These are phyloP conservation scores for Daedalea quercina DNA, from an alignment of 768 basidiomycete genomes.

Conservation along the genomic window DNA sequence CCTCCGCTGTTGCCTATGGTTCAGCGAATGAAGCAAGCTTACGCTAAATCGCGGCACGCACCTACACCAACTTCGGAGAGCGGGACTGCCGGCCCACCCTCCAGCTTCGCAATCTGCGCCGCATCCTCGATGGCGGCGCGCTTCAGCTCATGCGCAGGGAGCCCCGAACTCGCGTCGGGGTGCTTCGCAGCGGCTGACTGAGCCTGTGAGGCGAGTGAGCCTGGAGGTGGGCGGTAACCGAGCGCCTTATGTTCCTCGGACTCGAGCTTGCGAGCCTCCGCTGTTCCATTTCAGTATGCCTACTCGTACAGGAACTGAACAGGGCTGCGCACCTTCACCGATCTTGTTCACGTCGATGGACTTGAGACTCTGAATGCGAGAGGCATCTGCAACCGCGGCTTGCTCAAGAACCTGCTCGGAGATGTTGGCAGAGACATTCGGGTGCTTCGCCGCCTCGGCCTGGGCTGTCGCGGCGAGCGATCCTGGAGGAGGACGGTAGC, in stretches of 20 bases:
- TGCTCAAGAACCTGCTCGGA: conserved; percentile 8
- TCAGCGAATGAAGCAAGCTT: not conserved
- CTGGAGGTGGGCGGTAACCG: conserved; percentile 21
- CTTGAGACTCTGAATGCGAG: conserved; percentile 10
- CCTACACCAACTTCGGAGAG: conserved; percentile 15
- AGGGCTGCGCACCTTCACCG: conserved; percentile 10
- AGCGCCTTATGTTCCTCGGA: conserved; percentile 22
- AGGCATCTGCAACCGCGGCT: conserved; percentile 16
- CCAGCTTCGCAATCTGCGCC: conserved; percentile 2
- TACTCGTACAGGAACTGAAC: too few relatives aligned
- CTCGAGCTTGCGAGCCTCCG: conserved; percentile 19
- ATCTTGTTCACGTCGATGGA: conserved; percentile 13
- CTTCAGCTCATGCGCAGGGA: conserved; percentile 6
- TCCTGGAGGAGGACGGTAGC: conserved; percentile 21
- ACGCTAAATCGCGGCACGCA: not conserved
- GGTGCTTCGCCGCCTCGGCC: conserved; percentile 15
- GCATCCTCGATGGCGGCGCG: conserved; percentile 17
- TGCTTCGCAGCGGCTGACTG: conserved; percentile 20
- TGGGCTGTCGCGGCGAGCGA: conserved; percentile 22
- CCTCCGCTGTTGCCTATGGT: conserved; percentile 15
- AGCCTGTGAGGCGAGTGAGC: conserved; percentile 20
- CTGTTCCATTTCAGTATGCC: not conserved
- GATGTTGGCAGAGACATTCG: not conserved
- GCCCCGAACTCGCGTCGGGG: conserved; percentile 9
- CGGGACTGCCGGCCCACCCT: conserved; percentile 3